phyloP scores from a whole-genome alignment of 805 yeast species.

The Metschnikowia lunata region DNA sequence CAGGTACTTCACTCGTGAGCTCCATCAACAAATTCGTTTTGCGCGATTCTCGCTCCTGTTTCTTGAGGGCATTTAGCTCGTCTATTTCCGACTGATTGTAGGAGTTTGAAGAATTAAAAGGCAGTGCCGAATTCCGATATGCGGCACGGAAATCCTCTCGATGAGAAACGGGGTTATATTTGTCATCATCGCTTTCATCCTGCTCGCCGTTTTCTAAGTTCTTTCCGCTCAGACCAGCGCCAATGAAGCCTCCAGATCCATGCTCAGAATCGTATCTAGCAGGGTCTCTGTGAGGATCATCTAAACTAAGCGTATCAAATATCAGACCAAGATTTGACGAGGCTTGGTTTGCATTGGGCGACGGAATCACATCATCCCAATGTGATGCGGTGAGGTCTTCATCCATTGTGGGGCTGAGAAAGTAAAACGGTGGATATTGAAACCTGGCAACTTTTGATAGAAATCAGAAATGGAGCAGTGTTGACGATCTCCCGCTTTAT shows the following conservation, averaged over 20 bases:
- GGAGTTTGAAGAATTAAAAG: neutral
- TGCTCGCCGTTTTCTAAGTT: slow-evolving; percentile 5
- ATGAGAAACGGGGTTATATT: neutral
- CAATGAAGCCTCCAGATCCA: slow-evolving; percentile 7
- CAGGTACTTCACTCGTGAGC: slow-evolving; percentile 12
- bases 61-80: slow-evolving; percentile 28
- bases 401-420: slow-evolving; percentile 27
- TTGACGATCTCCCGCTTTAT: no score
- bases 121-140: neutral
- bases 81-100: slow-evolving; percentile 18
- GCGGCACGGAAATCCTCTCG: neutral
- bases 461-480: no score
- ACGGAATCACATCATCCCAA: slow-evolving; percentile 57
- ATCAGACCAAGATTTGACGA: slow-evolving; percentile 8
- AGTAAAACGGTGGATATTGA: neutral
- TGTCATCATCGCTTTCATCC: slow-evolving; percentile 5
- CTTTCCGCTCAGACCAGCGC: slow-evolving; percentile 3
- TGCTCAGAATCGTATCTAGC: slow-evolving; percentile 16
- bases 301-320: slow-evolving; percentile 14
- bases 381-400: slow-evolving; percentile 52
- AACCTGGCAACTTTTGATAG: neutral
- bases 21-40: slow-evolving; percentile 13
- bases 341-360: slow-evolving; percentile 14
- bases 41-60: slow-evolving; percentile 31
- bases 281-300: slow-evolving; percentile 14